Evolutionary conservation across 1,284 basidiomycete genomes (phyloP), one percentile per base, ranked within the genome.

Genomic region (Psilocybe mexicana): DNA sequence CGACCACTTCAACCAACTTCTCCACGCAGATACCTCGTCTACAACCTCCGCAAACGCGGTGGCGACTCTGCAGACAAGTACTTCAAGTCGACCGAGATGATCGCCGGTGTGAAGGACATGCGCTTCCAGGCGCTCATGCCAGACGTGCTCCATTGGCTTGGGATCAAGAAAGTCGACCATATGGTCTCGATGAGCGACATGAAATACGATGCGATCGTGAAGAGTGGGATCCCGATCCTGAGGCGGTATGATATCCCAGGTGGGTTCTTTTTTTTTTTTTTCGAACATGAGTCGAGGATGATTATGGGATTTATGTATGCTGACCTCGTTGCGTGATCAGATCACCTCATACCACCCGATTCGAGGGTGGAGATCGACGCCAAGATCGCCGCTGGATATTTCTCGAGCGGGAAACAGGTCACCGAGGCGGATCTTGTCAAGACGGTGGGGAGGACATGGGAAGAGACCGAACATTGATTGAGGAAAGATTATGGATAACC

Each of bases 21-120:
- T 18, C 45, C 12, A 6, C 26, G 43, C 55, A 87, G 85, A 70
- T 93, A 93, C 74, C 84, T 94, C 54, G 92, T 96, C 6, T 98
- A 98, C 77, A 98, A 98, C 75, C 84, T 95, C 10, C 90, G 96
- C 61, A 98, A 98, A 76, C 87, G 96, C 42, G 93, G 92, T 1
- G 94, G 93, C 4, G 96, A 98, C 76, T 87, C 86, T 1, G 96
- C 96, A 0, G 88, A 93, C 70, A 88, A 90, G 69, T 98, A 98
- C 79, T 98, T 98, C 80, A 90, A 93, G 72, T 87, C 90, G 14
- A 98, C 96, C 0, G 94, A 95, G 72, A 78, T 92, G 65, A 92
- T 98, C 60, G 96, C 95, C 0, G 96, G 96, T 6, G 94, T 97
- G 53, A 96, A 96, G 76, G 95, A 96, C 70, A 94, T 95, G 88